Evolutionary conservation across 306 rosid genomes (phyloP).

Genomic region (Neltuma alba): DNA sequence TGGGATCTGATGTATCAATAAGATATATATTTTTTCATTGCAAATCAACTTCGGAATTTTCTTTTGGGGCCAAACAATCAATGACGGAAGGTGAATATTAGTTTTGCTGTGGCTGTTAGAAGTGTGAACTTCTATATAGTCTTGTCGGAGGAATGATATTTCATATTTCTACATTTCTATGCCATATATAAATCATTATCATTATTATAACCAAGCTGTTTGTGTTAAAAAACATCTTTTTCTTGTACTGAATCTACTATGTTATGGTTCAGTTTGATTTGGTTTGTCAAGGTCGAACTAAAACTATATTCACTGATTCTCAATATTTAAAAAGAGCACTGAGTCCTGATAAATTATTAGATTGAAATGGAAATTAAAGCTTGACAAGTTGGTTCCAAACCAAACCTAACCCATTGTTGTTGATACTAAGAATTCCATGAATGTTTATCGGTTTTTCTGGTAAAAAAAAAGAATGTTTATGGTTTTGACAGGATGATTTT

Average conservation of each 20-base stretch:
- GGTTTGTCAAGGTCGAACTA: neutral
- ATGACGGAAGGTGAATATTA: neutral
- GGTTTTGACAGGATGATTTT: conserved; percentile 67
- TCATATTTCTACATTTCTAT: neutral
- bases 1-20: neutral
- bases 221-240: neutral
- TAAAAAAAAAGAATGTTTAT: too few relatives aligned
- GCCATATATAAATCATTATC: neutral
- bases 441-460: too few relatives aligned
- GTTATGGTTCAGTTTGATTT: neutral
- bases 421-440: neutral
- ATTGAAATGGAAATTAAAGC: neutral
- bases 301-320: neutral
- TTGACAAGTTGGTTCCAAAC: neutral
- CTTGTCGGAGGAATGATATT: neutral
- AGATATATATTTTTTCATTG: neutral
- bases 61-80: neutral
- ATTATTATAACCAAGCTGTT: neutral
- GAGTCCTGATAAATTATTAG: neutral
- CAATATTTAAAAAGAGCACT: too few relatives aligned
- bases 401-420: neutral
- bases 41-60: neutral
- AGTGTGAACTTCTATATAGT: neutral
- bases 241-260: neutral
- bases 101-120: neutral